Conservation (phyloP, 2,329 filamentous ascomycete species). For the Colletotrichum aenigma region DNA sequence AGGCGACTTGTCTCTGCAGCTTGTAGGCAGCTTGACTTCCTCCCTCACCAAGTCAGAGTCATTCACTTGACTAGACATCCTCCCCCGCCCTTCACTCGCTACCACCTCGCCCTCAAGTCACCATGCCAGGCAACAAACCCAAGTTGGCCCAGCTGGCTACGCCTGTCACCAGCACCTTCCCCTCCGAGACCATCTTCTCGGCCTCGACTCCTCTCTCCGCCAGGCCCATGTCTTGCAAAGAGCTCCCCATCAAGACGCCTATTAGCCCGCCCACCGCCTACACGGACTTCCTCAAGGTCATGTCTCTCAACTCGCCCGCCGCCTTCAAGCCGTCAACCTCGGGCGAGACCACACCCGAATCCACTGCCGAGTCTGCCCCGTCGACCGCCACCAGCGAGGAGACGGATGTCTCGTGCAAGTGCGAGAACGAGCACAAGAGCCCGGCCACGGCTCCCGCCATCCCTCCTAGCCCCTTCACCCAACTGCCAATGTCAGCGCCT, state of each 20-base stretch:
- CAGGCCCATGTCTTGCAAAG: slow-evolving; percentile 40
- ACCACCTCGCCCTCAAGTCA: slow-evolving; percentile 29
- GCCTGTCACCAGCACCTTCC: slow-evolving; percentile 66
- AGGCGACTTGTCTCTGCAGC: slow-evolving; percentile 42
- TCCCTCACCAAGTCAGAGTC: slow-evolving; percentile 44
- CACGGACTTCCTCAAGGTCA: slow-evolving; percentile 87
- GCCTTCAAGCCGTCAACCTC: slow-evolving; percentile 55
- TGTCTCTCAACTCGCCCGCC: slow-evolving; percentile 75
- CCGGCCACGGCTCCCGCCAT: slow-evolving; percentile 42
- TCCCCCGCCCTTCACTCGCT: slow-evolving; percentile 14
- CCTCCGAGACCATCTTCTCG: slow-evolving; percentile 60
- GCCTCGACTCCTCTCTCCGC: slow-evolving; percentile 71
- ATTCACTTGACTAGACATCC: slow-evolving; percentile 47
- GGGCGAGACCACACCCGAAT: slow-evolving; percentile 53
- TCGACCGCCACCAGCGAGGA: slow-evolving; percentile 53
- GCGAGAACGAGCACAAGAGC: slow-evolving; percentile 52
- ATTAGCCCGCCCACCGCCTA: slow-evolving; percentile 92
- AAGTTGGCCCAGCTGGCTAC: slow-evolving; percentile 68
- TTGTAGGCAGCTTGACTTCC: slow-evolving; percentile 33
- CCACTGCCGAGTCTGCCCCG: slow-evolving; percentile 36
- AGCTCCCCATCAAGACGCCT: slow-evolving; percentile 76
- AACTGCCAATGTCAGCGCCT: slow-evolving; percentile 63
- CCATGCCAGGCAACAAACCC: slow-evolving; percentile 59
- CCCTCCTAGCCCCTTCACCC: slow-evolving; percentile 57
- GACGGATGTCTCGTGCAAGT: slow-evolving; percentile 62